Evolutionary conservation across 208 protist species (phyloP), one percentile per base, ranked within the genome.

Genomic region (Trypanosoma lewisi): DNA sequence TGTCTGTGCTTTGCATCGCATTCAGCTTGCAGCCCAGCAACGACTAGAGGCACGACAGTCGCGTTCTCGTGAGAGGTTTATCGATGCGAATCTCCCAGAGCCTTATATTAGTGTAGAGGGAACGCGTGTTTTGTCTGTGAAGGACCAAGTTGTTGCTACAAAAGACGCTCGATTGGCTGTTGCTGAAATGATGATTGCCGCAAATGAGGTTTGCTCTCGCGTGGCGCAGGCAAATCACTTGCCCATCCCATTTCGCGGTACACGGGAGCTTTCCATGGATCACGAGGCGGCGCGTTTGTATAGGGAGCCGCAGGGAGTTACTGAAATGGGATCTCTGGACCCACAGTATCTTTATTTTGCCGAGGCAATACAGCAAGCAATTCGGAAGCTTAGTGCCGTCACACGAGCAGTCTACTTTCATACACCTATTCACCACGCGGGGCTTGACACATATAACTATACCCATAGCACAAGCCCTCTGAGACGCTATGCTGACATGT

Each of bases 141-240:
- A 72, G 16, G 89, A 95, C 52, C 85, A 92, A 63, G 70, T 92
- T 27, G 56, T 95, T 34, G 82, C 77, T 61, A 95, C 89, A 17
- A 75, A 82, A 44, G 85, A 95, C 39, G 87, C 90, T 0, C 80
- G 87, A 28, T 67, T 94, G 11, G 80, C 85, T 11, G 90, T 96
- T 23, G 86, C 86, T 39, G 86, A 96, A 76, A 77, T 96, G 44
- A 96, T 96, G 90, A 96, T 96, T 30, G 90, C 90, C 14, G 90
- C 90, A 0, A 96, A 96, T 62, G 90, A 96, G 70, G 90, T 91
- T 2, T 96, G 90, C 70, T 93, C 90, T 27, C 84, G 90, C 25
- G 71, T 96, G 3, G 90, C 86, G 31, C 86, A 94, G 70, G 77
- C 75, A 16, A 68, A 93, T 42, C 70, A 79, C 44, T 27, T 96